Percentiles rank a stretch among this genome's conserved stretches.
Evolutionary conservation across 805 yeast species (phyloP).

Genomic region (Metschnikowia bowlesiae): DNA sequence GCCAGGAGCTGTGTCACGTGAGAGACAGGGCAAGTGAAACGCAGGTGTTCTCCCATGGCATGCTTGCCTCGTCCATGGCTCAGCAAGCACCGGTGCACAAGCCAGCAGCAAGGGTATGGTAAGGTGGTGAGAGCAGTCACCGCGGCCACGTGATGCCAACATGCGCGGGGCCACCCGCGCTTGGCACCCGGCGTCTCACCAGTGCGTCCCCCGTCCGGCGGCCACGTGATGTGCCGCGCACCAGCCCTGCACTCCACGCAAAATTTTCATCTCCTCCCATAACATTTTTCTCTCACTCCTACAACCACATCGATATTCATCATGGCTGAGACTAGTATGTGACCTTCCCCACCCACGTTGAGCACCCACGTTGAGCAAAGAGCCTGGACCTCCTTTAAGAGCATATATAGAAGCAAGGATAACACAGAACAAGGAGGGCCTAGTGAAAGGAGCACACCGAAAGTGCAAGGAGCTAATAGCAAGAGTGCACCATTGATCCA

Average conservation of each 20-base stretch:
- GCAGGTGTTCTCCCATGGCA: no score
- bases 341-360: neutral
- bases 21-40: no score
- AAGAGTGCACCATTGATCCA: no score
- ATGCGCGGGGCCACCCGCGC: neutral
- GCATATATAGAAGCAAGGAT: neutral
- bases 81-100: no score
- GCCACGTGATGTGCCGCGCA: constrained; percentile 2
- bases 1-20: no score
- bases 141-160: neutral
- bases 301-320: constrained; percentile 16
- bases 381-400: no score
- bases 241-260: constrained; percentile 14
- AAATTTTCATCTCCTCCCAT: constrained; percentile 14
- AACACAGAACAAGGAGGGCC: neutral
- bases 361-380: no score
- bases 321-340: constrained; percentile 24
- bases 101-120: no score
- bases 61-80: no score
- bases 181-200: neutral
- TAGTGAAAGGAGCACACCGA: no score
- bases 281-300: constrained; percentile 6
- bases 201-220: neutral
- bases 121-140: neutral
- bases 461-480: no score